A percentile compares a stretch with the other conserved stretches of the same genome.
Conservation (phyloP, 2,329 filamentous ascomycete species). For the Cercospora nicotianae region DNA sequence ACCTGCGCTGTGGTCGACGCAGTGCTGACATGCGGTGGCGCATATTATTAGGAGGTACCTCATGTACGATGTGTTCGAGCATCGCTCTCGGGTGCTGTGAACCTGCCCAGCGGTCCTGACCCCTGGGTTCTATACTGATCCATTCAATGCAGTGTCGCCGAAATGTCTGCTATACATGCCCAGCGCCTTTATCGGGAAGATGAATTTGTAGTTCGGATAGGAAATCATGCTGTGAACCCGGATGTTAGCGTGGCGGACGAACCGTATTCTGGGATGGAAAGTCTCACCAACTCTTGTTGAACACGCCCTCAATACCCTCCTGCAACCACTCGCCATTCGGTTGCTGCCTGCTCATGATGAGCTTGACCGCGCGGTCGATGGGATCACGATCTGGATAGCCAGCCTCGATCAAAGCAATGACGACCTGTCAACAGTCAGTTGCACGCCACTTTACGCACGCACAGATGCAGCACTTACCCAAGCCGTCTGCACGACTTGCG, state of each 20-base stretch:
- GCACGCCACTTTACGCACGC: conserved; percentile 59
- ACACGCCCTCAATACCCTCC: conserved; percentile 95
- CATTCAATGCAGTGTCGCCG: conserved; percentile 55
- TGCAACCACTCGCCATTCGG: conserved; percentile 91
- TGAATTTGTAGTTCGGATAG: conserved; percentile 98
- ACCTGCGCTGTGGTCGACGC: conserved; percentile 23
- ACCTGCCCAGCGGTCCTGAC: conserved; percentile 10
- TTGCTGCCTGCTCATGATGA: conserved; percentile 85
- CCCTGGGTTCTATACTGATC: conserved; percentile 18
- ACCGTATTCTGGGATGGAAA: conserved; percentile 11
- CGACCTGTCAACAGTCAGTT: conserved; percentile 29
- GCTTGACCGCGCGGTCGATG: conserved; percentile 69
- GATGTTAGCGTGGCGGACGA: conserved; percentile 21
- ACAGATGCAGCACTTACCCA: conserved; percentile 63
- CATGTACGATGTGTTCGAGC: conserved; percentile 19
- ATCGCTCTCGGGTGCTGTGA: conserved; percentile 9
- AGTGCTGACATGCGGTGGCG: conserved; percentile 4
- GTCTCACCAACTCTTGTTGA: conserved; percentile 88
- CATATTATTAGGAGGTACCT: conserved; percentile 2
- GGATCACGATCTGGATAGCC: conserved; percentile 73
- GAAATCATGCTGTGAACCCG: conserved; percentile 75
- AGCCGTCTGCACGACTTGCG: conserved; percentile 90
- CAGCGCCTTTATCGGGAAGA: conserved; percentile 88
- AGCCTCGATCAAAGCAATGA: conserved; percentile 76
- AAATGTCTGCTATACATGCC: conserved; percentile 80